Conservation (phyloP, 192 early-diverging fungal genomes). For the Phlyctochytrium planicorne region DNA sequence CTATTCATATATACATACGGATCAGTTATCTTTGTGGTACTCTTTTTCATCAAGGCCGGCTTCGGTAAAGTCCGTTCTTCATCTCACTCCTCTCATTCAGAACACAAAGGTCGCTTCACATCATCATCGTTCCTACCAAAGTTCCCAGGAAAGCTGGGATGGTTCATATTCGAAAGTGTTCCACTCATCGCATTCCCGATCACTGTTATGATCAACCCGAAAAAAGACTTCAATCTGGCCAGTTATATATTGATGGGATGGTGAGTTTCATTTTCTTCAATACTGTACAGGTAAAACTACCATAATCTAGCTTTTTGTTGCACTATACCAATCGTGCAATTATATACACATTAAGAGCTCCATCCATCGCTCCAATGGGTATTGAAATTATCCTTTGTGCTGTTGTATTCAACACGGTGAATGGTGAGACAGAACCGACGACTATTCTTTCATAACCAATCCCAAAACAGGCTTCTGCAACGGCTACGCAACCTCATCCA, state of each 20-base stretch:
- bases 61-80: too few relatives aligned
- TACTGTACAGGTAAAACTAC: not conserved
- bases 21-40: too few relatives aligned
- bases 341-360: conserved; percentile 26
- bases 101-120: not conserved
- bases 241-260: too few relatives aligned
- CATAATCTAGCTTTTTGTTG: conserved; percentile 11
- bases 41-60: too few relatives aligned
- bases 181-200: not conserved
- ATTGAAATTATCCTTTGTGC: conserved; percentile 11
- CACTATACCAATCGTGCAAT: conserved; percentile 30
- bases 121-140: not conserved
- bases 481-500: too few relatives aligned
- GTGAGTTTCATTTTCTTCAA: not conserved
- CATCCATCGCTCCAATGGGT: conserved; percentile 5
- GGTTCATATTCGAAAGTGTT: conserved; percentile 5
- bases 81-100: too few relatives aligned
- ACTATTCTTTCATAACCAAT: too few relatives aligned
- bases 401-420: conserved; percentile 26
- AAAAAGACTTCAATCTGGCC: too few relatives aligned
- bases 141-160: not conserved
- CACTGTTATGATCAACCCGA: too few relatives aligned
- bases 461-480: too few relatives aligned
- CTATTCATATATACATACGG: too few relatives aligned
- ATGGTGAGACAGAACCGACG: too few relatives aligned